phyloP scores from a whole-genome alignment of 2,329 filamentous ascomycete genomes.

The Penicillium frequentans region DNA sequence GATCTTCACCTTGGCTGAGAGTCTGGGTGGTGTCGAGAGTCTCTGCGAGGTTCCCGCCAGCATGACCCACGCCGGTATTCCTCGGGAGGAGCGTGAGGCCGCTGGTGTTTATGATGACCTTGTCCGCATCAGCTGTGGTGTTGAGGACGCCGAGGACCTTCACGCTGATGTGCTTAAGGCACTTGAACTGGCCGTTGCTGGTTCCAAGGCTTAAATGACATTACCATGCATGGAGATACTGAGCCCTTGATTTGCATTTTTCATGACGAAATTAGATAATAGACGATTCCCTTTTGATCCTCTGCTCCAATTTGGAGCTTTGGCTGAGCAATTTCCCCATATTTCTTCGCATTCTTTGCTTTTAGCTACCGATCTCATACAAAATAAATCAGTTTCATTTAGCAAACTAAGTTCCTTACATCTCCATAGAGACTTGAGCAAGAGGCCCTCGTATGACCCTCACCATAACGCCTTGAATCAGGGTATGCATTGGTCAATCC shows the following conservation, averaged over 20 bases:
- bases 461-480: not conserved
- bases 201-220: slow-evolving; percentile 38
- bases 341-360: not conserved
- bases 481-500: too few relatives aligned
- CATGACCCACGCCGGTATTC: slow-evolving; percentile 98
- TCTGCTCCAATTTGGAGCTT: not conserved
- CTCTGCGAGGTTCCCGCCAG: slow-evolving; percentile 87
- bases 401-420: not conserved
- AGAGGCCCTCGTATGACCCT: not conserved
- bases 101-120: slow-evolving; percentile 95
- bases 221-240: not conserved
- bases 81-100: slow-evolving; percentile 82
- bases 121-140: slow-evolving; percentile 87
- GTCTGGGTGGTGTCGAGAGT: slow-evolving; percentile 86
- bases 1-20: slow-evolving; percentile 93
- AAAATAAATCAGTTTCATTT: not conserved
- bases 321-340: not conserved
- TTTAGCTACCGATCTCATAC: not conserved
- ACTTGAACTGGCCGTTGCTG: slow-evolving; percentile 70
- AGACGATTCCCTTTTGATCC: slow-evolving; percentile 20
- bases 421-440: not conserved
- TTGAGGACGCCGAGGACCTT: slow-evolving; percentile 87
- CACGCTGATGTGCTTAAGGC: slow-evolving; percentile 79
- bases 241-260: slow-evolving; percentile 4
- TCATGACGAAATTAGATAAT: slow-evolving; percentile 17